Evolutionary conservation across 2,329 filamentous ascomycete species (phyloP).

Genomic region (Colletotrichum lupini): DNA sequence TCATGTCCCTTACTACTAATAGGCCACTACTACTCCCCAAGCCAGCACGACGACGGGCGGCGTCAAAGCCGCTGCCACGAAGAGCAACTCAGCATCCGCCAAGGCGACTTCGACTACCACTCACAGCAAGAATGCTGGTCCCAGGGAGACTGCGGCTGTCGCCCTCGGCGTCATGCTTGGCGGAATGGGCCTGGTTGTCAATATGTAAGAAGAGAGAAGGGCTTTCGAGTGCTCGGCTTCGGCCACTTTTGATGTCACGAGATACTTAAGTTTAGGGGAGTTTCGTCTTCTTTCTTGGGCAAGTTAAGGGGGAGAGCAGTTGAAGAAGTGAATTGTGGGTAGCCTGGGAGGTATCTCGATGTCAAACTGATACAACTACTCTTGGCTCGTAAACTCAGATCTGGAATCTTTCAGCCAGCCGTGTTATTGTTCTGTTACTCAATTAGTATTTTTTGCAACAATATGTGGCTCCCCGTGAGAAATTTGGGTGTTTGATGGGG

Average conservation of each 20-base stretch:
- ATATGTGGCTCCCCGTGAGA: background rate
- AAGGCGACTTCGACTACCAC: background rate
- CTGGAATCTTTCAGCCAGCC: background rate
- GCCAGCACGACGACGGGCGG: background rate
- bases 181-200: background rate
- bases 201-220: background rate
- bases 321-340: background rate
- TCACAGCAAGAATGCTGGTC: background rate
- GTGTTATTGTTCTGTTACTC: background rate
- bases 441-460: background rate
- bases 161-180: background rate
- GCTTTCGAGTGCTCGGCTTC: background rate
- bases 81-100: background rate
- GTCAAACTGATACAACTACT: background rate
- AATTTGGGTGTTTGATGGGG: background rate
- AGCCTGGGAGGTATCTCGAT: background rate
- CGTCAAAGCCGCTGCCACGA: background rate
- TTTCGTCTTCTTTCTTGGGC: background rate
- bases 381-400: background rate
- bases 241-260: background rate
- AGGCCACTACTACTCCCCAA: background rate
- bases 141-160: background rate
- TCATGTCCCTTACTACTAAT: background rate
- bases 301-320: background rate
- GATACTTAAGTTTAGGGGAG: rapidly evolving